A percentile compares a stretch with the other conserved stretches of the same genome.
Conservation (phyloP, 768 basidiomycete species). For the Hypsizygus marmoreus region DNA sequence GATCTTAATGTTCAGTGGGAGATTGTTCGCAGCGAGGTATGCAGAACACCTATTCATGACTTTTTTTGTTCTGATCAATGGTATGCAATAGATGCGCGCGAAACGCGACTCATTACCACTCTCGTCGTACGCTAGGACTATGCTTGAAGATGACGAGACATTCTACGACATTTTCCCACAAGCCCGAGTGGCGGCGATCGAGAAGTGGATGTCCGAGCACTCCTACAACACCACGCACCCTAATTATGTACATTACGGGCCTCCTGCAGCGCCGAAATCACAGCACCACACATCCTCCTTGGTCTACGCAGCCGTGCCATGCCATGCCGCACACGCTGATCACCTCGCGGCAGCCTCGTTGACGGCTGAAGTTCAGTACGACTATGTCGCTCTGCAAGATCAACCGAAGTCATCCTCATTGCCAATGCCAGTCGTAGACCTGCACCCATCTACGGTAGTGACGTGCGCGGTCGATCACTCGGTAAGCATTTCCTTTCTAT, state of each 20-base stretch:
- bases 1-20: conserved; percentile 17
- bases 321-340: too few relatives aligned
- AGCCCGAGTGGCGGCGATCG: conserved; percentile 16
- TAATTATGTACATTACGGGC: background rate
- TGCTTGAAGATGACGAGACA: conserved; percentile 18
- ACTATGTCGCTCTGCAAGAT: too few relatives aligned
- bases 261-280: too few relatives aligned
- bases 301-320: too few relatives aligned
- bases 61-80: background rate
- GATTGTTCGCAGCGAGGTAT: conserved; percentile 10
- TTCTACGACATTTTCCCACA: conserved; percentile 21
- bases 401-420: too few relatives aligned
- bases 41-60: background rate
- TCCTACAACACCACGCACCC: background rate
- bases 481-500: too few relatives aligned
- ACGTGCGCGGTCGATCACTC: too few relatives aligned
- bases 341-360: too few relatives aligned
- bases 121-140: conserved; percentile 16
- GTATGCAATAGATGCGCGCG: conserved; percentile 4
- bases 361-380: too few relatives aligned
- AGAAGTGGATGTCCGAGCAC: conserved; percentile 10
- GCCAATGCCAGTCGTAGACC: too few relatives aligned
- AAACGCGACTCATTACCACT: conserved; percentile 1
- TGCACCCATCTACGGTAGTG: too few relatives aligned
- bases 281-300: too few relatives aligned